Conservation (phyloP, 768 basidiomycete genomes). For the Termitomyces heimii region DNA sequence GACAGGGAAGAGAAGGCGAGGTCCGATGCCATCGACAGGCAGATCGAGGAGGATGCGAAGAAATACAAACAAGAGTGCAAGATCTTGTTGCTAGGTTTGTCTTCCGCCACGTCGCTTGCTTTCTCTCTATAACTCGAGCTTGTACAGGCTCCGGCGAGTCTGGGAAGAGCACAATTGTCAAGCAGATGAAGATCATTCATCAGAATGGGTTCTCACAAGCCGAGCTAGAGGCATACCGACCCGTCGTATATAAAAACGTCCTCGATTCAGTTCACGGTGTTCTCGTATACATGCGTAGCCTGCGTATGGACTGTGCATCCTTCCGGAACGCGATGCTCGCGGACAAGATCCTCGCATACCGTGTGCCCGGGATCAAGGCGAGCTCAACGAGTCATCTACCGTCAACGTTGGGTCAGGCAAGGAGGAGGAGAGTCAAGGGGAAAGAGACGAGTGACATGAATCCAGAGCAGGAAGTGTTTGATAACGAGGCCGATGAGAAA, state of each 20-base stretch:
- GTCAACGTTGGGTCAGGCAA: background rate
- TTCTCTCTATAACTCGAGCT: background rate
- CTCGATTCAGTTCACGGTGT: slow-evolving; percentile 86
- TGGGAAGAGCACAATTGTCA: slow-evolving; percentile 93
- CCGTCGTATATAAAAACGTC: slow-evolving; percentile 81
- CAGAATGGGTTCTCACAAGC: slow-evolving; percentile 81
- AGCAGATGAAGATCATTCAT: slow-evolving; percentile 99
- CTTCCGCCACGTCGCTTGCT: background rate
- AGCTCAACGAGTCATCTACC: slow-evolving; percentile 25
- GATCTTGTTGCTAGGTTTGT: slow-evolving; percentile 79
- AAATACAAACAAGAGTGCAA: slow-evolving; percentile 86
- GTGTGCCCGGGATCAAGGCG: slow-evolving; percentile 43
- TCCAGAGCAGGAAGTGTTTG: background rate
- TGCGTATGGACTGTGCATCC: slow-evolving; percentile 71
- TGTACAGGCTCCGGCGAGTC: slow-evolving; percentile 84
- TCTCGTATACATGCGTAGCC: slow-evolving; percentile 80
- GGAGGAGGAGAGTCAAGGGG: background rate
- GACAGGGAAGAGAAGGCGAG: slow-evolving; percentile 54
- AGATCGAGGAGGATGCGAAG: slow-evolving; percentile 81
- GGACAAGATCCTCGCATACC: slow-evolving; percentile 18
- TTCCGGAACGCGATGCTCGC: slow-evolving; percentile 45
- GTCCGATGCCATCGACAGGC: slow-evolving; percentile 73
- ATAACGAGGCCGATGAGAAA: background rate
- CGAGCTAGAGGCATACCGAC: slow-evolving; percentile 72
- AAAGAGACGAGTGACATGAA: slow-evolving; percentile 9